Conservation (phyloP, 2,329 filamentous ascomycete genomes). For the Phialophora expanda region DNA sequence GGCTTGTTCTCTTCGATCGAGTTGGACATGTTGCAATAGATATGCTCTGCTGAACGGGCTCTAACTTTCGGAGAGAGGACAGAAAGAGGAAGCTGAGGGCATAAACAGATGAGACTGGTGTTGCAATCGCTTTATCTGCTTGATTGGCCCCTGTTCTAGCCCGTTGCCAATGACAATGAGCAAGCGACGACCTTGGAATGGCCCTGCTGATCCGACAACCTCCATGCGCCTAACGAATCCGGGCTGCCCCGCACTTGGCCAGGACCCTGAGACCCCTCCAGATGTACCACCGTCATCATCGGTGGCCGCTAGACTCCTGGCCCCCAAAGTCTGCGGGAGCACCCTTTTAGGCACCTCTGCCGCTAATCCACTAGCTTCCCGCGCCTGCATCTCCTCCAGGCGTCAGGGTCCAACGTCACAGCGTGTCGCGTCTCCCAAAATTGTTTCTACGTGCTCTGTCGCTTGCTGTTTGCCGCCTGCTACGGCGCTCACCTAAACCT, state of each 20-base stretch:
- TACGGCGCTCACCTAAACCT: neutral
- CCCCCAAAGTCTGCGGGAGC: conserved; percentile 22
- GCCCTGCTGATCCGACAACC: conserved; percentile 27
- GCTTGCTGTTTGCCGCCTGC: neutral
- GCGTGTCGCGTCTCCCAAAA: conserved; percentile 28
- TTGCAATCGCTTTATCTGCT: conserved; percentile 23
- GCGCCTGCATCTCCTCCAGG: neutral
- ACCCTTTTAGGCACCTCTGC: conserved; percentile 30
- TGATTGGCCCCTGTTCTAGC: conserved; percentile 4
- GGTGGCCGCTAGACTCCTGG: neutral
- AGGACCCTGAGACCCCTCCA: conserved; percentile 7
- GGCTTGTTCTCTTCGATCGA: conserved; percentile 35
- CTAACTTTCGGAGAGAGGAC: neutral
- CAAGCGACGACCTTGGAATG: conserved; percentile 17
- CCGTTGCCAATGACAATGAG: conserved; percentile 28
- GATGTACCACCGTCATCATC: neutral
- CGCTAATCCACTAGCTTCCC: conserved; percentile 15
- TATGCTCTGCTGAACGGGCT: neutral
- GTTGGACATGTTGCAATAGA: conserved; percentile 29
- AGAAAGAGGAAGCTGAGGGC: conserved; percentile 5
- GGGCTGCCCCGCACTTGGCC: conserved; percentile 18
- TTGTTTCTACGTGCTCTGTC: conserved; percentile 10
- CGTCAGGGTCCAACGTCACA: neutral
- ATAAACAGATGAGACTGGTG: conserved; percentile 20
- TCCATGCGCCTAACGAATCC: conserved; percentile 8